Base-by-base conservation (phyloP, 495 filamentous ascomycete genomes). In the Aspergillus ostianus region DNA sequence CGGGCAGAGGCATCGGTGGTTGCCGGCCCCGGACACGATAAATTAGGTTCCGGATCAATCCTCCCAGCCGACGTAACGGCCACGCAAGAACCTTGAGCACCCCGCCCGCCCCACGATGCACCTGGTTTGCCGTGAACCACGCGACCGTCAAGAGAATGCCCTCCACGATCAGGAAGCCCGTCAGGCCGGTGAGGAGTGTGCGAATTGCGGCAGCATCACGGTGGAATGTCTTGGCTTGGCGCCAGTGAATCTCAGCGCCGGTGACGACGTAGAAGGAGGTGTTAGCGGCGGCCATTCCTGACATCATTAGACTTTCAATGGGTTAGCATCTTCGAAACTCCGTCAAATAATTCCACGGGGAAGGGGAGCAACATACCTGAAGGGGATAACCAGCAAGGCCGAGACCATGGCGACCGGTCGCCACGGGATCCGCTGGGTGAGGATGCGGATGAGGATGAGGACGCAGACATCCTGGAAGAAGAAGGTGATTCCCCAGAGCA, bases 211-310 rank as follows among this genome's bases (percentile, higher is more conserved):
- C 72, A 4, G 74, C 69, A 60, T 77, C 72, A 36, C 61, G 61
- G 52, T 72, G 68, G 59, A 74, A 70, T 30, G 65, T 61, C 21
- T 62, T 66, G 36, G 71, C 72, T 47, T 75, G 73, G 52, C 66
- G 65, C 74, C 74, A 77, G 65, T 77, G 73, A 36, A 77, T 75
- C 49, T 77, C 74, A 17, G 74, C 73, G 7, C 74, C 72, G 47
- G 69, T 72, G 2, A 67, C 64, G 53, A 74, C 56, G 44, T 64
- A 77, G 58, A 77, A 75, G 47, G 70, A 75, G 52, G 64, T 65
- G 47, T 74, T 75, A n/a, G 73, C 64, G 23, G 73, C 60, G 53
- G 71, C 63, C 73, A 76, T 76, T 23, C 64, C 66, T 52, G 70
- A 73, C 44, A 76, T 68, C 12, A 66, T 53, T 10, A 76, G 63